Percentiles rank a stretch among this genome's conserved stretches.
Conservation (phyloP, 345 rosid species). For the Euphorbia lathyris region DNA sequence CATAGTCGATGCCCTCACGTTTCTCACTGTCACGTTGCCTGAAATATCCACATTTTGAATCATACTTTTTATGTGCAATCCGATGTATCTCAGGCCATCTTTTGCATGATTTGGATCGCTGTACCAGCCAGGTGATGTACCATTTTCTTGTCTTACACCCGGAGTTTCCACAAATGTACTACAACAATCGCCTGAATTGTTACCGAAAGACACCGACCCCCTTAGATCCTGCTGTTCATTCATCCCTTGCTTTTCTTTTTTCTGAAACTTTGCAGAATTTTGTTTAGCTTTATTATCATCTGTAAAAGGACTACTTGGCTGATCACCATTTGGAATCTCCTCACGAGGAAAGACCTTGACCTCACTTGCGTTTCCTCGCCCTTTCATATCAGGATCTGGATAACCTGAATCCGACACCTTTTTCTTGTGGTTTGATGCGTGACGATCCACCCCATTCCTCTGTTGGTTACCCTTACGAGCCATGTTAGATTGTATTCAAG, state of each 20-base stretch:
- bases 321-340: conserved; percentile 42
- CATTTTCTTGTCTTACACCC: conserved; percentile 33
- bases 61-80: conserved; percentile 44
- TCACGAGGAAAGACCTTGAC: conserved; percentile 43
- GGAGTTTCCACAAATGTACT: conserved; percentile 31
- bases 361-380: conserved; percentile 42
- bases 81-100: conserved; percentile 35
- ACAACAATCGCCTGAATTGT: conserved; percentile 29
- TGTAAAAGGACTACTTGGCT: conserved; percentile 22
- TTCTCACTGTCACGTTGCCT: conserved; percentile 43
- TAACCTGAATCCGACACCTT: conserved; percentile 44
- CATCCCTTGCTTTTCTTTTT: conserved; percentile 39
- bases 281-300: conserved; percentile 34
- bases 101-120: conserved; percentile 35
- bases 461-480: conserved; percentile 83
- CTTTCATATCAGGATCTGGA: conserved; percentile 33
- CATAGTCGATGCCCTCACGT: conserved; percentile 38
- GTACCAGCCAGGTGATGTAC: conserved; percentile 26
- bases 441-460: conserved; percentile 64
- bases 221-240: conserved; percentile 25
- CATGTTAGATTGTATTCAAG: conserved; percentile 35
- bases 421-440: conserved; percentile 44
- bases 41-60: conserved; percentile 42
- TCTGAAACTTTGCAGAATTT: conserved; percentile 24
- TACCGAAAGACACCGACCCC: conserved; percentile 33